Evolutionary conservation across 2,329 filamentous ascomycete species (phyloP).

Genomic region (Botrytis deweyae): DNA sequence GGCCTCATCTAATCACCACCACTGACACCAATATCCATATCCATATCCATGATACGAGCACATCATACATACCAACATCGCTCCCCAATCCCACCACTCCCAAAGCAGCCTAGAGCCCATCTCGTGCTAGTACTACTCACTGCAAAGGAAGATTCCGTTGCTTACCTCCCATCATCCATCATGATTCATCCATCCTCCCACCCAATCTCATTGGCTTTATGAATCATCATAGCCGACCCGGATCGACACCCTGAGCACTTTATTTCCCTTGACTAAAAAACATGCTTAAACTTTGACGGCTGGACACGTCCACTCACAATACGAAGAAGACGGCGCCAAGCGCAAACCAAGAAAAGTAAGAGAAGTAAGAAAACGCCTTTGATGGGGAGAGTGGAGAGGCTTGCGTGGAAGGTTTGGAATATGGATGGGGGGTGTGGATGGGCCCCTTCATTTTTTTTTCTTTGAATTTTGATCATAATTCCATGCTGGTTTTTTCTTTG

Average conservation of each 20-base stretch:
- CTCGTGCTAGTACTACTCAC: background rate
- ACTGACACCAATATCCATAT: background rate
- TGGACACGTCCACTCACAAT: background rate
- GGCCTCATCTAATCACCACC: background rate
- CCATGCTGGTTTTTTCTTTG: background rate
- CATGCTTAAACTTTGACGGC: conserved; percentile 17
- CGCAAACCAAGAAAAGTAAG: background rate
- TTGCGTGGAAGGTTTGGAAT: conserved; percentile 13
- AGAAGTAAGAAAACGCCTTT: background rate
- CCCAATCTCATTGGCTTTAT: background rate
- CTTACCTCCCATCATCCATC: background rate
- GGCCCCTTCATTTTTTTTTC: background rate
- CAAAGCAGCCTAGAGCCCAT: background rate
- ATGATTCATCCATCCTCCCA: background rate
- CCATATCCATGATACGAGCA: background rate
- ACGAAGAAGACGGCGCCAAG: background rate
- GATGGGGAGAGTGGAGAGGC: conserved; percentile 13
- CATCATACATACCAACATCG: background rate
- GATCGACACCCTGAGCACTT: conserved; percentile 4
- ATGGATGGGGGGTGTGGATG: background rate
- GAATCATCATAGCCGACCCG: background rate
- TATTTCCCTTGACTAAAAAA: conserved; percentile 5
- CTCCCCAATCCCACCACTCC: background rate
- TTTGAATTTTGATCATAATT: background rate
- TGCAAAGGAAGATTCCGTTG: background rate